phyloP scores from a whole-genome alignment of 495 filamentous ascomycete genomes.

The Hypoxylon rickii region DNA sequence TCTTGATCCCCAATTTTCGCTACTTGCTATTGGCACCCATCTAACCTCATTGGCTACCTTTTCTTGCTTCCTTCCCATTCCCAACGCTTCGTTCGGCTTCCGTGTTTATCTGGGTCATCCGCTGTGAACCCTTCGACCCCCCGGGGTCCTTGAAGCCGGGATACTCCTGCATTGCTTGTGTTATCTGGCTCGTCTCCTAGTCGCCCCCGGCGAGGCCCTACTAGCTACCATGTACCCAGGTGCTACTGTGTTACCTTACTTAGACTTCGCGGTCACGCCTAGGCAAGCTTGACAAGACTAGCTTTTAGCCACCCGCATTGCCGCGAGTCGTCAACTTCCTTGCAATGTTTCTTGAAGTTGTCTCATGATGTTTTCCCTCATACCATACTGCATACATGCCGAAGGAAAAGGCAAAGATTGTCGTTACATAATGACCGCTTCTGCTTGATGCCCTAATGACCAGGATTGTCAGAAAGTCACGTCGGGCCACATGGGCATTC shows the following conservation, averaged over 20 bases:
- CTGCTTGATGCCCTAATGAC: slow-evolving; percentile 40
- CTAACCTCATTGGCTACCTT: slow-evolving; percentile 30
- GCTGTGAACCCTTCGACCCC: slow-evolving; percentile 32
- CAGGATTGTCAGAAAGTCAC: slow-evolving; percentile 41
- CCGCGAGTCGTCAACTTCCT: slow-evolving; percentile 37
- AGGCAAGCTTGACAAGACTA: slow-evolving; percentile 35
- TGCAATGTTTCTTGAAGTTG: slow-evolving; percentile 39
- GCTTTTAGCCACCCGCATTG: slow-evolving; percentile 37
- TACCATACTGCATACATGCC: slow-evolving; percentile 42
- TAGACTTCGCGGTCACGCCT: slow-evolving; percentile 31
- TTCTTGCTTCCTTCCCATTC: slow-evolving; percentile 16
- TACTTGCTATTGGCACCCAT: slow-evolving; percentile 27
- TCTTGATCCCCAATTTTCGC: slow-evolving; percentile 36
- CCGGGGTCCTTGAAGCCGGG: slow-evolving; percentile 28
- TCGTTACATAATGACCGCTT: slow-evolving; percentile 42
- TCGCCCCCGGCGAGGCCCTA: slow-evolving; percentile 27
- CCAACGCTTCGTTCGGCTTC: slow-evolving; percentile 37
- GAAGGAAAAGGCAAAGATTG: slow-evolving; percentile 43
- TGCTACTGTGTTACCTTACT: slow-evolving; percentile 29
- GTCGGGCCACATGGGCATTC: slow-evolving; percentile 44
- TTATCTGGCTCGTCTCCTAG: slow-evolving; percentile 32
- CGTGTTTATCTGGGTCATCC: slow-evolving; percentile 32
- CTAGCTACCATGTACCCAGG: too few relatives aligned
- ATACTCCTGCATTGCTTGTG: slow-evolving; percentile 32
- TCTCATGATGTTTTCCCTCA: slow-evolving; percentile 40